phyloP scores from a whole-genome alignment of 148 eudicot genomes.

The Dysphania ambrosioides region DNA sequence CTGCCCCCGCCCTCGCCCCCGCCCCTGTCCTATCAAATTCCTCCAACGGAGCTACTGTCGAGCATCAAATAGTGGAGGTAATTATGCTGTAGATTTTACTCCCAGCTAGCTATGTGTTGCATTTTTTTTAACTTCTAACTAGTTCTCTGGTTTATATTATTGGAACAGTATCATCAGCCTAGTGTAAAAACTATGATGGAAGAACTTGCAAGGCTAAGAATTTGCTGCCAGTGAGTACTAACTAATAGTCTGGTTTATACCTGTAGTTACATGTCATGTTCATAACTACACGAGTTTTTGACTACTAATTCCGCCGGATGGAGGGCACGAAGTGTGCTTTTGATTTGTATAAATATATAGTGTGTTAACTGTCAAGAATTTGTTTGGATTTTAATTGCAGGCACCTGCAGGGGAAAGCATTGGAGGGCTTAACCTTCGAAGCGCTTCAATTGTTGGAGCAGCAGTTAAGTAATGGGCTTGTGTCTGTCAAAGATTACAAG shows the following conservation, averaged over 20 bases:
- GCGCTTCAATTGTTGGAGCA: conserved; percentile 57
- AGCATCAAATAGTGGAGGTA: conserved; percentile 27
- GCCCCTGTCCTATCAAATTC: not conserved
- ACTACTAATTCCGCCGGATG: not conserved
- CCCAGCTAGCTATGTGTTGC: not conserved
- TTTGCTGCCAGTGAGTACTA: not conserved
- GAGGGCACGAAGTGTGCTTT: not conserved
- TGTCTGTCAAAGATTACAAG: conserved; percentile 56
- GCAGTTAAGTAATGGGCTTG: conserved; percentile 52
- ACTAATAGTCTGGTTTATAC: too few relatives aligned
- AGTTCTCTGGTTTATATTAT: not conserved
- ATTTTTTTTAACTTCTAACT: not conserved
- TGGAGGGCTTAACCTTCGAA: conserved; percentile 35
- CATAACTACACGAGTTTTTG: too few relatives aligned
- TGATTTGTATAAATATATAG: not conserved
- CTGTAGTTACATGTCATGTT: too few relatives aligned
- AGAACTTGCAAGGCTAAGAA: conserved; percentile 34
- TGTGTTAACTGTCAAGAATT: too few relatives aligned
- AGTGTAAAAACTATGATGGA: conserved; percentile 38
- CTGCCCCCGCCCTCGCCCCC: not conserved
- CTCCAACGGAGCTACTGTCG: not conserved
- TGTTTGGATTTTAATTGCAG: too few relatives aligned
- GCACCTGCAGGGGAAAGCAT: conserved; percentile 66
- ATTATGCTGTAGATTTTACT: not conserved
- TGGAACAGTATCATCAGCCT: conserved; percentile 24